phyloP scores from a whole-genome alignment of 2,329 filamentous ascomycete species.

The Achaetomium macrosporum region DNA sequence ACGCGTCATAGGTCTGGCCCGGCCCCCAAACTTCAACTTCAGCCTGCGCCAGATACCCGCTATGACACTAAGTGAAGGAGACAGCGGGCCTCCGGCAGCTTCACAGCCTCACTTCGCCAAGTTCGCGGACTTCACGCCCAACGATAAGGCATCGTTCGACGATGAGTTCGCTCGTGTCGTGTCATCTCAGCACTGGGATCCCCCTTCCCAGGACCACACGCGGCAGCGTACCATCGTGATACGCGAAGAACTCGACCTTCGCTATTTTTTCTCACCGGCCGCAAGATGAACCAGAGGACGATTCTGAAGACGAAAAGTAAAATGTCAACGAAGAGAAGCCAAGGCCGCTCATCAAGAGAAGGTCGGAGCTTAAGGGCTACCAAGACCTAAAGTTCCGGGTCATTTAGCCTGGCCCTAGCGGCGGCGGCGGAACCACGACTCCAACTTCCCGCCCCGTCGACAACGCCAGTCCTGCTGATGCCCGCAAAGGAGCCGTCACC shows the following conservation, averaged over 20 bases:
- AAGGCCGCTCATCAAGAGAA: conserved; percentile 4
- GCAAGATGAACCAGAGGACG: background rate
- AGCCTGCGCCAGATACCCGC: too few species aligned
- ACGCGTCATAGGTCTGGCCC: too few species aligned
- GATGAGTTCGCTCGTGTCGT: conserved; percentile 30
- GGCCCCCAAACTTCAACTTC: too few species aligned
- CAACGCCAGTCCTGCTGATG: too few species aligned
- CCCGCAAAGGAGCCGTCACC: too few species aligned
- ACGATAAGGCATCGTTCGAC: conserved; percentile 28
- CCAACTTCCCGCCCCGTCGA: too few species aligned
- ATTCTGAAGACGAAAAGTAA: too few species aligned
- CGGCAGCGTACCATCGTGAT: conserved; percentile 30
- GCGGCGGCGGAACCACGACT: too few species aligned
- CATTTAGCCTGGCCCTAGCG: too few species aligned
- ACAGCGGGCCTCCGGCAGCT: background rate
- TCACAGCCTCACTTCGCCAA: conserved; percentile 31
- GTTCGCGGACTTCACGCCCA: conserved; percentile 28
- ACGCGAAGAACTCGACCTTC: conserved; percentile 25
- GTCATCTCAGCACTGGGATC: conserved; percentile 29
- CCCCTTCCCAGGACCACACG: conserved; percentile 27
- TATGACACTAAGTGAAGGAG: background rate
- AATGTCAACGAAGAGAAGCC: background rate
- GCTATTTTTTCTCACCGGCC: conserved; percentile 26
- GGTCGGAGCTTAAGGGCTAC: conserved; percentile 21
- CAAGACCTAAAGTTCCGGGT: too few species aligned